Evolutionary conservation across 768 basidiomycete species (phyloP), one percentile per base, ranked within the genome.

Genomic region (Aureoboletus auriporus): DNA sequence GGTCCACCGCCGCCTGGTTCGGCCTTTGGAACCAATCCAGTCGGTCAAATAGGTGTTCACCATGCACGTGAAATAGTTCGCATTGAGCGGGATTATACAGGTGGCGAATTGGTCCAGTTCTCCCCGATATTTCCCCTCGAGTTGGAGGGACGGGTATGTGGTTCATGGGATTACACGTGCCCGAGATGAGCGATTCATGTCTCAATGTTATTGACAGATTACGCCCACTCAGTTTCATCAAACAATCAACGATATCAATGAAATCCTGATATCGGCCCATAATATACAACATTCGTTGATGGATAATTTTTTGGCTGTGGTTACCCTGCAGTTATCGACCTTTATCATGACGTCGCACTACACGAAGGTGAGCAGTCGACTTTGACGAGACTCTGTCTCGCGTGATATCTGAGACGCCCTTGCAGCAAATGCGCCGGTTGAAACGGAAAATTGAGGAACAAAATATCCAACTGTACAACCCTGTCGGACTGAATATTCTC

Each of bases 51-150:
- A 49, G 94, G 93, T 3, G 69, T 85, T 20, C 90, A 96, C 63
- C 84, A 90, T 57, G 94, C 95, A 13, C 82, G 94, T 45, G 95
- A 97, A 71, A 80, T 99, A 49, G 72, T 99, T 44, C 76, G 95
- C 39, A 73, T 99, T 36, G 95, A 98, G 67, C 72, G 96, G 45
- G 96, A 99, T 66, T 99, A 96, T 65, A 80, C 74, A 12, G 84
- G 84, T 1, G 96, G 95, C 3, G 95, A 98, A 63, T 73, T 94
- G 7, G 78, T 84, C 28, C 95, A 97, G 69, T 96, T 99, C 66
- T 78, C 89, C 30, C 79, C 91, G 0, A 81, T 85, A 54, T 99
- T 87, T 67, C 93, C 92, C 1, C 70, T 94, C 36, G 96, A 99
- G 66, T 74, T 99, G 6, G 94, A 97, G 57, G 91, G 92, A 39